Percentiles rank a stretch among this genome's conserved stretches.
These are phyloP conservation scores for Phytophthora megakarya DNA, from an alignment of 352 stramenopile species.

Conservation along the genomic window DNA sequence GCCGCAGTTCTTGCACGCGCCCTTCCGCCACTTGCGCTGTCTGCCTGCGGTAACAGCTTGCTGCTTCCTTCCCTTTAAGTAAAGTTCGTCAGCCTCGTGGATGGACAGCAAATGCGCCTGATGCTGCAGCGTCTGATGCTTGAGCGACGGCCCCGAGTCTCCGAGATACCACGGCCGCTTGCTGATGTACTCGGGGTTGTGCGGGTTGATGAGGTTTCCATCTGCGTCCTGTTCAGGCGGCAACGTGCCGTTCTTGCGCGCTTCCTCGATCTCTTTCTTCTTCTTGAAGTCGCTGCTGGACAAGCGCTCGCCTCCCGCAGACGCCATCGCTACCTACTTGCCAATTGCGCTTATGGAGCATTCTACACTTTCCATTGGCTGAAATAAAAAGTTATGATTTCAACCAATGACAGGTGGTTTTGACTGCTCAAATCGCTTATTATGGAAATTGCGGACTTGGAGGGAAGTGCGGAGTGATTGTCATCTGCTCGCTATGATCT, in stretches of 20 bases:
- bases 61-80: conserved; percentile 51
- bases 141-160: conserved; percentile 92
- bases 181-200: conserved; percentile 99
- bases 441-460: conserved; percentile 20
- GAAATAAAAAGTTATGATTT: conserved; percentile 3
- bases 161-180: conserved; percentile 99
- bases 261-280: conserved; percentile 90
- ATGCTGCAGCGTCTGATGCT: conserved; percentile 94
- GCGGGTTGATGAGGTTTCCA: conserved; percentile 98
- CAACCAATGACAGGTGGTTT: conserved; percentile 1
- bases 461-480: conserved; percentile 14
- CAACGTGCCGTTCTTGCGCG: conserved; percentile 87
- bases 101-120: conserved; percentile 91
- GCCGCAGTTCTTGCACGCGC: conserved; percentile 95
- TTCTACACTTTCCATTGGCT: conserved; percentile 9
- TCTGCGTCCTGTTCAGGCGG: conserved; percentile 89
- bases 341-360: neutral
- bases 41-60: neutral
- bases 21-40: conserved; percentile 83
- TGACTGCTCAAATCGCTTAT: neutral
- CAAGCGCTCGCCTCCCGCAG: conserved; percentile 67
- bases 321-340: conserved; percentile 71
- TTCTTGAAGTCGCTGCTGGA: conserved; percentile 85
- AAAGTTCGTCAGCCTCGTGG: conserved; percentile 88
- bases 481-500: conserved; percentile 58